Percentiles rank a stretch among this genome's conserved stretches.
phyloP scores from a whole-genome alignment of 139 green algal species.

The Eudorina sp. region DNA sequence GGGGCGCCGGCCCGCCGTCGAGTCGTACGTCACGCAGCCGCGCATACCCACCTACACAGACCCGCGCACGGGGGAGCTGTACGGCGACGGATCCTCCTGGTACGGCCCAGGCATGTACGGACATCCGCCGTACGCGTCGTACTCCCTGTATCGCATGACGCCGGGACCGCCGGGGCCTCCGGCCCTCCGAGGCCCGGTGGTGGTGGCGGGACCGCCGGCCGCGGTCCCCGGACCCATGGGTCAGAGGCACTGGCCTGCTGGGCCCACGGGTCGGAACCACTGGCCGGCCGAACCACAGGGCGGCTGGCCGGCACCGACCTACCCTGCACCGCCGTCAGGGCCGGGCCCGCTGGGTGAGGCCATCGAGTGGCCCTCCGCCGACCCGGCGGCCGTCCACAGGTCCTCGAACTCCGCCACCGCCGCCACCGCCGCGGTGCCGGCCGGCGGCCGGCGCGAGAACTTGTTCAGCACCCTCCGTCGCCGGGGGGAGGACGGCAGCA shows the following conservation, averaged over 20 bases:
- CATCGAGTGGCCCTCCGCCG: not conserved
- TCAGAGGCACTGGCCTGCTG: not conserved
- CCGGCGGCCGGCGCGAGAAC: not conserved
- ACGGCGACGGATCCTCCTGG: not conserved
- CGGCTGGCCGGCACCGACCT: not conserved
- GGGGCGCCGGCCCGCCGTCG: not conserved
- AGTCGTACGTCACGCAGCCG: not conserved
- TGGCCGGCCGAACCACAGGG: not conserved
- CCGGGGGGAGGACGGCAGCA: constrained; percentile 22
- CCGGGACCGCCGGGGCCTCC: not conserved
- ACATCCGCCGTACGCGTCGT: not conserved
- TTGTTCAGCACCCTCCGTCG: constrained; percentile 44
- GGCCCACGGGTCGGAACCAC: not conserved
- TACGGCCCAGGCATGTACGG: not conserved
- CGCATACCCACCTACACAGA: not conserved
- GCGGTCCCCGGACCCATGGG: too few species aligned
- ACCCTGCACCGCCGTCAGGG: too few species aligned
- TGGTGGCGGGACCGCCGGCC: too few species aligned
- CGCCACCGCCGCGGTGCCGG: not conserved
- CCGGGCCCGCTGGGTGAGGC: constrained; percentile 13
- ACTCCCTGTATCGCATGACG: not conserved
- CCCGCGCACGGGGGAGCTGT: not conserved
- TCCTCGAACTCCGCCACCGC: not conserved
- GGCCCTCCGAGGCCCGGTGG: not conserved
- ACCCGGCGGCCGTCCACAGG: not conserved